Evolutionary conservation across 768 basidiomycete genomes (phyloP).

Genomic region (Calvatia gigantea): DNA sequence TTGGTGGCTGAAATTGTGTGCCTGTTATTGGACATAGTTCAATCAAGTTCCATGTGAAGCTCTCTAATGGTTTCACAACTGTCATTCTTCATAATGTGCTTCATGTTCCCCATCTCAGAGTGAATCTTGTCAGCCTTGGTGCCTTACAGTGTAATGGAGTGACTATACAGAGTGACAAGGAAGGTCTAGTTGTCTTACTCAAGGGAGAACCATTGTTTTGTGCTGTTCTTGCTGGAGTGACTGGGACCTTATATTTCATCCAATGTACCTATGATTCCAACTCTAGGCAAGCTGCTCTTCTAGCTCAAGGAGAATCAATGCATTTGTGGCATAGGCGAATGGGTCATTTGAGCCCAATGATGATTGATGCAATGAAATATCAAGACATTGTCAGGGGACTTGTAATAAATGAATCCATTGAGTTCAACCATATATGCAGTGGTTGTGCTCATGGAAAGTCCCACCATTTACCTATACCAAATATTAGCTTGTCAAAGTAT

Average conservation of each 20-base stretch:
- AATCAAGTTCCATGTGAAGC: conserved; percentile 8
- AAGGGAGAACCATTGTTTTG: background rate
- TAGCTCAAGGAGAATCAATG: conserved; percentile 8
- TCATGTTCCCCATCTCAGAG: conserved; percentile 16
- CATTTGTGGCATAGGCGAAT: conserved; percentile 22
- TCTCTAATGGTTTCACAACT: conserved; percentile 5
- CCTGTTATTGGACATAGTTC: conserved; percentile 14
- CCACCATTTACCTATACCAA: conserved; percentile 21
- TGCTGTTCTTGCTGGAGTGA: background rate
- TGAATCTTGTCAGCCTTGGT: conserved; percentile 19
- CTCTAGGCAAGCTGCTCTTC: background rate
- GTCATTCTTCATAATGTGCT: conserved; percentile 13
- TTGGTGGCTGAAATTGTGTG: conserved; percentile 15
- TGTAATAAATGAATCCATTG: conserved; percentile 6
- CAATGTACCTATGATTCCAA: background rate
- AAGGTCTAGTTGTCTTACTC: background rate
- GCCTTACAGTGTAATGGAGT: conserved; percentile 13
- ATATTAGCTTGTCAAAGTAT: conserved; percentile 19
- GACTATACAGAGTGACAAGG: background rate
- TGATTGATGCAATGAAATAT: conserved; percentile 16
- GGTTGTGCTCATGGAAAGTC: conserved; percentile 25
- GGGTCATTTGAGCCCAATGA: conserved; percentile 21
- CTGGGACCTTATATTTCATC: conserved; percentile 8
- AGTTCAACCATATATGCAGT: conserved; percentile 19
- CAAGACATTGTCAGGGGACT: conserved; percentile 23